Percentiles rank a stretch among this genome's conserved stretches.
These are phyloP conservation scores for Skeletonema grethae DNA, from an alignment of 108 stramenopile genomes.

Conservation along the genomic window DNA sequence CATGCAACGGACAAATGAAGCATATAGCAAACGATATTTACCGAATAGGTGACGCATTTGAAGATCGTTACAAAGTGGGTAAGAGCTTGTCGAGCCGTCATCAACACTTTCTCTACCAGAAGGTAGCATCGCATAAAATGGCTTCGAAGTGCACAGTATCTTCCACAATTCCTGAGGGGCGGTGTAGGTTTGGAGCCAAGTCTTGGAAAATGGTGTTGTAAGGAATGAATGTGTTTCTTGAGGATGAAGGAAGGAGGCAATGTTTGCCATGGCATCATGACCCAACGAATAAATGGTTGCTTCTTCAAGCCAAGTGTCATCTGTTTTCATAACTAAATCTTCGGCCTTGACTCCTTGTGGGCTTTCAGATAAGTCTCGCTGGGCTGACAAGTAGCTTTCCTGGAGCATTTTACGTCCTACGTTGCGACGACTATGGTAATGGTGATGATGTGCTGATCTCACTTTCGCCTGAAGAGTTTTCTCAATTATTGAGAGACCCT, in stretches of 20 bases:
- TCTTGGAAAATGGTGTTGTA: constrained; percentile 74
- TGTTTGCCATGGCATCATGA: constrained; percentile 76
- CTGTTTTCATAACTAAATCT: background rate
- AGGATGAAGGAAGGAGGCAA: constrained; percentile 71
- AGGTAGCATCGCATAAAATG: constrained; percentile 78
- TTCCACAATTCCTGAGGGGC: constrained; percentile 78
- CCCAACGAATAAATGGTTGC: constrained; percentile 57
- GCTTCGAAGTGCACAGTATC: constrained; percentile 72
- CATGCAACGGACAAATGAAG: constrained; percentile 79
- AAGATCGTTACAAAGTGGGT: constrained; percentile 38
- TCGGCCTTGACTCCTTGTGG: background rate
- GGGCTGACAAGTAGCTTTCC: constrained; percentile 36
- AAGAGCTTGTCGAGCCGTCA: constrained; percentile 23
- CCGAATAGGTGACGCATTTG: constrained; percentile 57
- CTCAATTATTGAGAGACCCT: constrained; percentile 37
- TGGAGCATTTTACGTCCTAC: constrained; percentile 45
- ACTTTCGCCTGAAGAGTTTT: constrained; percentile 42
- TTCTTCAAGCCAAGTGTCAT: constrained; percentile 12
- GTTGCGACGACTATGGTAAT: constrained; percentile 35
- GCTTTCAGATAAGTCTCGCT: constrained; percentile 27
- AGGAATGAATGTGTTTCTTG: constrained; percentile 68
- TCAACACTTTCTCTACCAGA: constrained; percentile 28
- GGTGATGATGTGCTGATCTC: constrained; percentile 33
- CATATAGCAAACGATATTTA: constrained; percentile 70
- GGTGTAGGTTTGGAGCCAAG: constrained; percentile 68